Conservation (phyloP, 2,329 filamentous ascomycete species). For the Colletotrichum camelliae region DNA sequence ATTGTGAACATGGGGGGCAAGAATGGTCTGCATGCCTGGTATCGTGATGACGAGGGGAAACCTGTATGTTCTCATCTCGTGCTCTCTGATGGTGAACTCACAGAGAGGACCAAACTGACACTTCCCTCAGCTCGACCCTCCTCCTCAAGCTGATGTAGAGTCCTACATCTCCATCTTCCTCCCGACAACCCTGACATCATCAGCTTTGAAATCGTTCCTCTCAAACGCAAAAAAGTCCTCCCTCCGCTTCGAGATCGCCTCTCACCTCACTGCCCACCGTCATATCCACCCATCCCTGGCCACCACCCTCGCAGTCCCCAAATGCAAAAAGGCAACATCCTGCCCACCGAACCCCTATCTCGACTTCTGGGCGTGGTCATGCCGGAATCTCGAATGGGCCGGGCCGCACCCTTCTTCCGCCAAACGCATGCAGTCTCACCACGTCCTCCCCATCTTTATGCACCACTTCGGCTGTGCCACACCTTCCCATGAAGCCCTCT, state of each 20-base stretch:
- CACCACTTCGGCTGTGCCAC: conserved; percentile 80
- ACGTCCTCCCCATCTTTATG: conserved; percentile 75
- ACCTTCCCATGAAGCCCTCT: conserved; percentile 70
- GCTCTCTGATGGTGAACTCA: background rate
- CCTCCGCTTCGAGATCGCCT: conserved; percentile 60
- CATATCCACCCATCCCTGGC: conserved; percentile 51
- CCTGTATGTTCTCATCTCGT: conserved; percentile 28
- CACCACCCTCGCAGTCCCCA: conserved; percentile 47
- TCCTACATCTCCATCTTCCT: conserved; percentile 73
- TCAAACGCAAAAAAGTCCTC: conserved; percentile 71
- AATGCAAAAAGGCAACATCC: conserved; percentile 47
- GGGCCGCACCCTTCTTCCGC: conserved; percentile 61
- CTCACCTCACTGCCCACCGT: conserved; percentile 59
- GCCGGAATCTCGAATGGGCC: conserved; percentile 68
- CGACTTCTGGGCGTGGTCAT: conserved; percentile 71
- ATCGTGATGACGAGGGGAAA: conserved; percentile 41
- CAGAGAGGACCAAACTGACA: background rate
- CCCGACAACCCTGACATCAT: conserved; percentile 61
- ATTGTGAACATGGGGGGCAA: conserved; percentile 46
- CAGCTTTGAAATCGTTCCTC: conserved; percentile 66
- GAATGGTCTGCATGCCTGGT: conserved; percentile 57
- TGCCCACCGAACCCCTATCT: conserved; percentile 65
- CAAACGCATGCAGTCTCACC: conserved; percentile 63
- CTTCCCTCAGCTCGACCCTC: conserved; percentile 44
- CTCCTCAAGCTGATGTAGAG: conserved; percentile 62